Percentiles rank a stretch among this genome's conserved stretches.
Evolutionary conservation across 352 stramenopile species (phyloP).

Genomic region (Albugo laibachii): DNA sequence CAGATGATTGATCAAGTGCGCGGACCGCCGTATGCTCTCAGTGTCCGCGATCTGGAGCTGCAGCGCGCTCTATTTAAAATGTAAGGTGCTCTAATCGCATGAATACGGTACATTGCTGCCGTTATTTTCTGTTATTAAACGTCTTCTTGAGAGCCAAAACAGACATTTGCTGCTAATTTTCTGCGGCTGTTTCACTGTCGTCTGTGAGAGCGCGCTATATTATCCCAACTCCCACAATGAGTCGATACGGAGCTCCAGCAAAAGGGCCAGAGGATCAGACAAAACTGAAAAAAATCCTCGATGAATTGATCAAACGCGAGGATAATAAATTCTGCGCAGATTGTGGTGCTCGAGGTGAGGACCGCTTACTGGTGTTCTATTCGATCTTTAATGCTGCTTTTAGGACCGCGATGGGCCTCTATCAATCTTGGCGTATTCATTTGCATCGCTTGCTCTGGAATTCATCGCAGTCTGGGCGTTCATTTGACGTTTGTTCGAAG

Average conservation of each 20-base stretch:
- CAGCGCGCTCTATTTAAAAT: neutral
- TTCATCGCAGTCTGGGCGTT: conserved; percentile 85
- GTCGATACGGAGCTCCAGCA: conserved; percentile 11
- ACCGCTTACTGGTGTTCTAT: conserved; percentile 1
- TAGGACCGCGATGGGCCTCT: conserved; percentile 79
- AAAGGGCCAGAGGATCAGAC: conserved; percentile 45
- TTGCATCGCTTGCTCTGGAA: conserved; percentile 86
- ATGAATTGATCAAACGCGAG: conserved; percentile 79
- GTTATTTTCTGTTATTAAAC: no score
- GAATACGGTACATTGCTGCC: no score
- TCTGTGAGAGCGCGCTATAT: no score
- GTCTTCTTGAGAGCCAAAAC: no score
- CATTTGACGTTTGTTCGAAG: conserved; percentile 87
- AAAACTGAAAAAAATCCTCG: conserved; percentile 77
- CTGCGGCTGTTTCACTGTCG: no score
- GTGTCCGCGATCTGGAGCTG: neutral
- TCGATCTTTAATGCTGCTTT: conserved; percentile 13
- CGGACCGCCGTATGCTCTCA: neutral
- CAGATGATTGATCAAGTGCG: conserved; percentile 40
- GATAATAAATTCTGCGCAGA: conserved; percentile 84
- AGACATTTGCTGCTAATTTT: no score
- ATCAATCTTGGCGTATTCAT: conserved; percentile 91
- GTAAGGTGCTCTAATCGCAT: neutral
- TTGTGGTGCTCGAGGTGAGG: conserved; percentile 52
- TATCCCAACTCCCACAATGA: conserved; percentile 15